These are phyloP conservation scores for Petunia axillaris DNA, from an alignment of 257 asterid species.

Conservation along the genomic window DNA sequence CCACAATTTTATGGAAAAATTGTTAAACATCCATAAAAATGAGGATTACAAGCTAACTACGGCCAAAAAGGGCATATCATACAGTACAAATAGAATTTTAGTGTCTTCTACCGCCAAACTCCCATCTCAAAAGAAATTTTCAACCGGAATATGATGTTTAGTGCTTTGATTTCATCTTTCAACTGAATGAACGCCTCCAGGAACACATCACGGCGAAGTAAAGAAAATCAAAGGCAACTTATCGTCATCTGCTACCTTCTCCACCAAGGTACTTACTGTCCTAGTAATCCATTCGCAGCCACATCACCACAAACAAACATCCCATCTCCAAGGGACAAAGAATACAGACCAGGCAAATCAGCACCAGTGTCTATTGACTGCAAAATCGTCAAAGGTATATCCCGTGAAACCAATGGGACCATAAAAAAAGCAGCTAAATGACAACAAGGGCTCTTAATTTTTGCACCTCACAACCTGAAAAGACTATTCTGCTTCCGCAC, in stretches of 20 bases:
- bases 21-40: conserved; percentile 51
- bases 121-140: conserved; percentile 7
- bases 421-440: not conserved
- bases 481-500: conserved; percentile 24
- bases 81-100: conserved; percentile 37
- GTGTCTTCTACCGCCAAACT: conserved; percentile 11
- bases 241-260: not conserved
- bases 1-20: conserved; percentile 56
- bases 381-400: not conserved
- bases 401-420: not conserved
- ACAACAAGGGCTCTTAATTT: not conserved
- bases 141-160: not conserved
- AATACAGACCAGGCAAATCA: conserved; percentile 9
- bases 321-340: conserved; percentile 13
- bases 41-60: conserved; percentile 55
- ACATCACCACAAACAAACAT: conserved; percentile 7
- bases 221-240: conserved; percentile 14
- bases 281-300: not conserved
- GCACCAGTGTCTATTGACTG: conserved; percentile 1
- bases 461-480: conserved; percentile 20
- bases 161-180: conserved; percentile 15
- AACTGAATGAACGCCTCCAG: not conserved
- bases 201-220: not conserved
- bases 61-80: conserved; percentile 42
- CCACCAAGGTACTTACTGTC: not conserved